Base-by-base conservation (phyloP, 768 basidiomycete species). In the Lactifluus echinatus region DNA sequence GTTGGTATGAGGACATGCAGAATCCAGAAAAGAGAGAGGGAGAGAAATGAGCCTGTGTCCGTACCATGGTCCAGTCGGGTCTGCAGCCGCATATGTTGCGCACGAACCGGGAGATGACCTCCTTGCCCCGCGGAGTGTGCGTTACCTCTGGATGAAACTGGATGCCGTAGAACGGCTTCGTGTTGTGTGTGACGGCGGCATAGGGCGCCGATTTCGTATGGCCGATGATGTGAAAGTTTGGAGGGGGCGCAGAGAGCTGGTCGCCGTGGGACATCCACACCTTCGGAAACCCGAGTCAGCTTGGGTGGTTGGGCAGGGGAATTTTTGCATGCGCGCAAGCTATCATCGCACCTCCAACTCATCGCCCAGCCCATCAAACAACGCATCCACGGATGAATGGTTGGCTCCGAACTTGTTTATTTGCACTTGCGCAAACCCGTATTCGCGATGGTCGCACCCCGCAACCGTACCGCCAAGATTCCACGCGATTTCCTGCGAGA, bases 251-350 rank as follows among this genome's bases (percentile, higher is more conserved):
- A 26, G 84, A 87, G 33, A 98, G 79, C 63, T 95, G 92, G 72
- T 98, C 96, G 11, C 94, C 93, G 68, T 99, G 96, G 17, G 95
- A 97, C 96, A 98, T 98, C 96, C 96, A 98, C 49, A 98, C 95
- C 95, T 98, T 60, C 4, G 24, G 14, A 36, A 53, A 36, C 39
- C 46, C 42, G 4, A 23, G 37, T 36, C 50, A 14, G 42, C 40
- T n/a, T n/a, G n/a, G n/a, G n/a, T n/a, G n/a, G n/a, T n/a, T n/a
- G n/a, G n/a, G n/a, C n/a, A n/a, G n/a, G n/a, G n/a, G n/a, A n/a
- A n/a, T n/a, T n/a, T n/a, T n/a, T n/a, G n/a, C n/a, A n/a, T n/a
- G n/a, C 4, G 44, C 34, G 34, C 24, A 37, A 14, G 2, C 1
- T 11, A 26, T 47, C 19, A 15, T 63, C 75, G 42, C 64, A 91